Base-by-base conservation (phyloP, 371 early-diverging fungal genomes). In the Mortierella sp. region DNA sequence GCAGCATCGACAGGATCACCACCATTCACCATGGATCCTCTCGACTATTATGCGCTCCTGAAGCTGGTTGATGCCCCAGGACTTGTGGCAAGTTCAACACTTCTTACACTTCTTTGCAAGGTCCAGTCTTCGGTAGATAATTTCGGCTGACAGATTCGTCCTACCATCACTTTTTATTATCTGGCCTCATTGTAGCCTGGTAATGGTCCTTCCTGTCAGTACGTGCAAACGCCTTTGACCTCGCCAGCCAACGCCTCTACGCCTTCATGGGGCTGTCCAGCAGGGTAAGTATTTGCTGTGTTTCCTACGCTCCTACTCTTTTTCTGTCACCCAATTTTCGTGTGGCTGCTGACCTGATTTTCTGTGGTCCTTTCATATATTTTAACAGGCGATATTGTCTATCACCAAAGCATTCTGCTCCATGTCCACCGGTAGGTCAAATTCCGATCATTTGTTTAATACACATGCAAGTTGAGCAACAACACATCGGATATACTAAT, bases 61-160 rank as follows among this genome's bases (percentile, higher is more conserved):
- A 60, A 75, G 52, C 42, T 75, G 54, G 70, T 56, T 14, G 64
- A 75, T 60, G 76, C 76, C 4, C 76, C 76, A 11, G 69, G 69
- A 27, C 24, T 64, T 34, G 50, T 69, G 44, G 76, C 52, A 75
- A 60, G 65, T 72, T 19, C 37, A 8, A 37, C 37, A 37, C 6
- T 37, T n/a, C n/a, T n/a, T n/a, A n/a, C n/a, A n/a, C n/a, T n/a
- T n/a, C n/a, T n/a, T n/a, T n/a, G n/a, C n/a, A n/a, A n/a, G n/a
- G n/a, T n/a, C n/a, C n/a, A n/a, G n/a, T n/a, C n/a, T n/a, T n/a
- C n/a, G 11, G 37, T 34, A 34, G 11, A 34, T 34, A 34, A 7
- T 14, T 14, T 34, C 37, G 37, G 30, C 51, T 8, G 26, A 44
- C 30, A n/a, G n/a, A n/a, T 39, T 34, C 39, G 50, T 32, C 11